Evolutionary conservation across 805 yeast genomes (phyloP), one percentile per base, ranked within the genome.

Genomic region (Brettanomyces bruxellensis): DNA sequence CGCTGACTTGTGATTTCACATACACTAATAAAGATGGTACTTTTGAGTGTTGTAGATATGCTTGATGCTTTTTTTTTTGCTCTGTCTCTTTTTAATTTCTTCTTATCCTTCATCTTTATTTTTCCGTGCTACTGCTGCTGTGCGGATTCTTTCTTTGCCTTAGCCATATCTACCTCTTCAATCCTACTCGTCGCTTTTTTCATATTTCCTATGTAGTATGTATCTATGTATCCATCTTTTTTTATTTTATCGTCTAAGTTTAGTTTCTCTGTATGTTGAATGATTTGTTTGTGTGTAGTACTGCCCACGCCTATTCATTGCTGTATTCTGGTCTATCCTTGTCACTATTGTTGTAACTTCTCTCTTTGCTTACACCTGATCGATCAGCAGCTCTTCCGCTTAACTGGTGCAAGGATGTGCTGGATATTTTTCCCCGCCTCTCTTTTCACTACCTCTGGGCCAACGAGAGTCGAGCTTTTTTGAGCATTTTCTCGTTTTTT

Each of bases 1-100:
- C 67, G 97, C 96, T 66, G 99, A 93, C 74, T 86, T 93, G 75
- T 93, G 88, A 76, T 28, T 28, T 28, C 32, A 28, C 7, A 28
- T 28, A 28, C 32, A 28, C 32, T 28, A 28, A 28, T 28, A 28
- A 28, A 28, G 32, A 28, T 28, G 32, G 32, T 28, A 28, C 11
- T 28, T 28, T 28, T 28, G 32, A 28, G 32, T 28, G 32, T 9
- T 22, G 38, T 14, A 36, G 24, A 36, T 22, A 36, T 18, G 30
- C 25, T 8, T 23, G 41, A 23, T 23, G 23, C 13, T 23, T n/a
- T 39, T 18, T 35, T 35, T 23, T 39, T 7, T 23, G 14, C 18
- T 13, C 40, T 9, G 8, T 39, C 41, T 39, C 41, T 23, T 39
- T 24, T 7, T 13, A 14, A 14, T 39, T 14, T 14, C 41, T 14